Evolutionary conservation across 2,329 filamentous ascomycete species (phyloP).

Genomic region (Coniosporium tulheliwenetii): DNA sequence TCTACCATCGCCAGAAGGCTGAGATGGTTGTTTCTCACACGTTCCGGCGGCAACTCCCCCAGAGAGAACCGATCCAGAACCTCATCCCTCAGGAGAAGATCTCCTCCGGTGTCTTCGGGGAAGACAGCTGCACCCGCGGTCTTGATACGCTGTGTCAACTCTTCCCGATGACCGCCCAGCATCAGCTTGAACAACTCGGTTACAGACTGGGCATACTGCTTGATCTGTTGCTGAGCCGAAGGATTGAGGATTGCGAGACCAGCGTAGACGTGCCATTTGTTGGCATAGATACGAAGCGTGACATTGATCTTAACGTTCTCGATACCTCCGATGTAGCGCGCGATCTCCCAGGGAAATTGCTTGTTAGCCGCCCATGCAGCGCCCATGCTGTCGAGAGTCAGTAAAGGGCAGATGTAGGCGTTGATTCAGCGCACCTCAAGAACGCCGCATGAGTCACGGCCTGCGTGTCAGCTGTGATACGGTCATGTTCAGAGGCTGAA

Average conservation of each 20-base stretch:
- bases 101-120: constrained; percentile 36
- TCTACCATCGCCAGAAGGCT: constrained; percentile 93
- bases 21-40: constrained; percentile 83
- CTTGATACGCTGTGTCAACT: constrained; percentile 61
- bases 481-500: constrained; percentile 75
- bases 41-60: constrained; percentile 48
- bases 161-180: constrained; percentile 66
- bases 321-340: constrained; percentile 91
- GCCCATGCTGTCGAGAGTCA: constrained; percentile 51
- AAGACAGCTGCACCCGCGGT: constrained; percentile 65
- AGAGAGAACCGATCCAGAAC: constrained; percentile 82
- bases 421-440: constrained; percentile 32
- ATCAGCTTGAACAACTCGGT: constrained; percentile 95
- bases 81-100: constrained; percentile 61
- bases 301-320: constrained; percentile 99
- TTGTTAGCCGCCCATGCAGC: constrained; percentile 91
- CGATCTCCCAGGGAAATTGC: constrained; percentile 93
- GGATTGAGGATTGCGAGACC: constrained; percentile 95
- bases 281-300: constrained; percentile 89
- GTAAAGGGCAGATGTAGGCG: not conserved
- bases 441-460: constrained; percentile 97
- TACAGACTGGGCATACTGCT: constrained; percentile 82
- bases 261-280: constrained; percentile 99
- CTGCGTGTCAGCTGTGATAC: constrained; percentile 95
- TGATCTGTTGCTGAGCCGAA: constrained; percentile 78